phyloP scores from a whole-genome alignment of 192 early-diverging fungal species.

The Spizellomyces sp. region DNA sequence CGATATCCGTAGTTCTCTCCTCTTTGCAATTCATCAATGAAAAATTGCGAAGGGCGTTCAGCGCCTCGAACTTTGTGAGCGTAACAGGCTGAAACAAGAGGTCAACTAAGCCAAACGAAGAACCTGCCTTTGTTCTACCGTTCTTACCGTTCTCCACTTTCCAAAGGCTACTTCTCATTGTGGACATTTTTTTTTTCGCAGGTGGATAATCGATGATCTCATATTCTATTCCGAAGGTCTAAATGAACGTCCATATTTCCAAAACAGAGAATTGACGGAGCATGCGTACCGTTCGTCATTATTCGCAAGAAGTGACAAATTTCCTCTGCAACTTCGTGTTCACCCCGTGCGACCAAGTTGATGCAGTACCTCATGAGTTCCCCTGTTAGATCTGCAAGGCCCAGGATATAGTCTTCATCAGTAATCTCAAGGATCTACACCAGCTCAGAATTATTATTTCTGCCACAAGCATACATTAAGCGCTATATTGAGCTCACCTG shows the following conservation, averaged over 20 bases:
- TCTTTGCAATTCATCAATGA: too few relatives aligned
- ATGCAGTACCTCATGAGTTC: constrained; percentile 63
- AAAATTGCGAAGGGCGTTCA: constrained; percentile 11
- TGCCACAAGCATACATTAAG: background rate
- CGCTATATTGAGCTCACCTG: constrained; percentile 13
- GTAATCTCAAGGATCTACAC: constrained; percentile 41
- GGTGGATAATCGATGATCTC: constrained; percentile 30
- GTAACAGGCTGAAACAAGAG: constrained; percentile 19
- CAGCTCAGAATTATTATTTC: background rate
- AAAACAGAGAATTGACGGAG: background rate
- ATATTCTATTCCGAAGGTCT: constrained; percentile 24
- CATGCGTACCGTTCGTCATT: constrained; percentile 46
- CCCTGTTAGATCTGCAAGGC: constrained; percentile 64
- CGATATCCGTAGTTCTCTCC: too few relatives aligned
- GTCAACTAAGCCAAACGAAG: too few relatives aligned
- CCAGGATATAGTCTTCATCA: constrained; percentile 56
- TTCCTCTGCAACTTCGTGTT: constrained; percentile 32
- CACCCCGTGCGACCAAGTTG: constrained; percentile 51
- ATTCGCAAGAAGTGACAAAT: constrained; percentile 45
- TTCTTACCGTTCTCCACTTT: constrained; percentile 49
- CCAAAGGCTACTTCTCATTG: constrained; percentile 32
- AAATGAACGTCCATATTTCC: too few relatives aligned
- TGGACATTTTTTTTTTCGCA: constrained; percentile 32
- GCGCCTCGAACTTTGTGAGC: constrained; percentile 27
- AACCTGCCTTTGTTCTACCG: too few relatives aligned